Conservation (phyloP, 1,284 basidiomycete genomes). For the Rhodotorula sp. region DNA sequence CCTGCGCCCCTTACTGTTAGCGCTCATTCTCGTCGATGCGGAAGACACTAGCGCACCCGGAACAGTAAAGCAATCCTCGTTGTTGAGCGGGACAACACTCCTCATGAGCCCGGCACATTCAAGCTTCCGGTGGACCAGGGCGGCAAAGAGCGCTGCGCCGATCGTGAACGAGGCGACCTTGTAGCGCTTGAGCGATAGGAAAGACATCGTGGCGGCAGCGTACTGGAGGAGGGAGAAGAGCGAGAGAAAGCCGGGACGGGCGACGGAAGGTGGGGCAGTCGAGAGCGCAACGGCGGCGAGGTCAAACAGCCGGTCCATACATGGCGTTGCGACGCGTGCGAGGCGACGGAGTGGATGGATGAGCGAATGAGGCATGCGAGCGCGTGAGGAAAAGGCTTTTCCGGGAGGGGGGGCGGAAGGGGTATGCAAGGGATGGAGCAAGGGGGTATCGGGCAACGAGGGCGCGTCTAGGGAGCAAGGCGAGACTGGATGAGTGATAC, state of each 20-base stretch:
- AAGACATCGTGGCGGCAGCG: background rate
- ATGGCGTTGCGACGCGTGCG: too few relatives aligned
- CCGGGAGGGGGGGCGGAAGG: too few relatives aligned
- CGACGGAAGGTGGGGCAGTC: too few relatives aligned
- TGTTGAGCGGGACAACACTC: slow-evolving; percentile 13
- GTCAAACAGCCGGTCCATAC: too few relatives aligned
- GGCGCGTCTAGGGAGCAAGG: too few relatives aligned
- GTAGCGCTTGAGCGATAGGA: background rate
- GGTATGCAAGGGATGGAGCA: background rate
- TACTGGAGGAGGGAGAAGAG: background rate
- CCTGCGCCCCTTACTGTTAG: background rate
- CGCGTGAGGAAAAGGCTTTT: too few relatives aligned
- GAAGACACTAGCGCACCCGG: slow-evolving; percentile 12
- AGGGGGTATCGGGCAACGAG: background rate
- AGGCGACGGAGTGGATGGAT: too few relatives aligned
- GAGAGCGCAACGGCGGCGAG: too few relatives aligned
- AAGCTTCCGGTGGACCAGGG: background rate
- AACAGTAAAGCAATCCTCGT: slow-evolving; percentile 20
- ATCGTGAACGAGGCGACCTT: background rate
- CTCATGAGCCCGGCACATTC: slow-evolving; percentile 4
- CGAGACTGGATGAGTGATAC: too few relatives aligned
- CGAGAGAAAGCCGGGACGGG: background rate
- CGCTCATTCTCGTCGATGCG: background rate
- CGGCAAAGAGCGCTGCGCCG: background rate
- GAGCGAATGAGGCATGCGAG: too few relatives aligned